A percentile compares a stretch with the other conserved stretches of the same genome.
Conservation (phyloP, 495 filamentous ascomycete genomes). For the Neurospora sp. region DNA sequence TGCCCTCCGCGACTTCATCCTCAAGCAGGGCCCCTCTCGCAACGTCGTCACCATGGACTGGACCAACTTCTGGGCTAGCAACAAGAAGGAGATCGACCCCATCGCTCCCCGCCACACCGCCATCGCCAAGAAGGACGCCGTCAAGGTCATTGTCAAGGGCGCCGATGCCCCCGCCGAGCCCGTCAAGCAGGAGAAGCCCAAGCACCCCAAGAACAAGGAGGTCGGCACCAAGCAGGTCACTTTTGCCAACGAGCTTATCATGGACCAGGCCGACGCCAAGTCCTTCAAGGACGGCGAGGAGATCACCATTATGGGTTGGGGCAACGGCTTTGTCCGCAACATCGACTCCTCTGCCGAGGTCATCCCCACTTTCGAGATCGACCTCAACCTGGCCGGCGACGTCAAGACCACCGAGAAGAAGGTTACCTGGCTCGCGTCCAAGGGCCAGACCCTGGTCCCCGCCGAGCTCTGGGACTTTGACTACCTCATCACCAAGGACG, state of each 20-base stretch:
- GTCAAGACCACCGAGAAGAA: constrained; percentile 94
- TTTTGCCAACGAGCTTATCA: constrained; percentile 57
- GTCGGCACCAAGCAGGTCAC: constrained; percentile 78
- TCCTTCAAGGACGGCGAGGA: constrained; percentile 78
- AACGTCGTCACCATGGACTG: constrained; percentile 89
- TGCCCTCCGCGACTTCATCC: constrained; percentile 82
- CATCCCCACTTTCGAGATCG: constrained; percentile 60
- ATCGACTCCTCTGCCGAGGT: constrained; percentile 41
- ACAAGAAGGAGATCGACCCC: constrained; percentile 93
- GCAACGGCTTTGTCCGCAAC: constrained; percentile 71
- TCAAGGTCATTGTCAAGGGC: constrained; percentile 59
- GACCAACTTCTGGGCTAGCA: constrained; percentile 84
- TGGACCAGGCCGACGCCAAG: constrained; percentile 82
- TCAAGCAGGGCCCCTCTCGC: constrained; percentile 82
- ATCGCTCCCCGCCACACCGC: constrained; percentile 78
- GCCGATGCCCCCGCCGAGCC: constrained; percentile 49
- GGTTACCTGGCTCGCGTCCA: constrained; percentile 75
- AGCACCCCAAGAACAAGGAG: constrained; percentile 78
- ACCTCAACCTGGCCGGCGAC: constrained; percentile 79
- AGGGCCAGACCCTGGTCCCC: constrained; percentile 64
- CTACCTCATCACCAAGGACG: constrained; percentile 85
- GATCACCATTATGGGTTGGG: constrained; percentile 93
- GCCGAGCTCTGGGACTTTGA: constrained; percentile 88
- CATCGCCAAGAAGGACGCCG: constrained; percentile 53
- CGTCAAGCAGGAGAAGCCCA: constrained; percentile 63